Conservation (phyloP, 2,329 filamentous ascomycete genomes). For the Akanthomyces dipterigenus region DNA sequence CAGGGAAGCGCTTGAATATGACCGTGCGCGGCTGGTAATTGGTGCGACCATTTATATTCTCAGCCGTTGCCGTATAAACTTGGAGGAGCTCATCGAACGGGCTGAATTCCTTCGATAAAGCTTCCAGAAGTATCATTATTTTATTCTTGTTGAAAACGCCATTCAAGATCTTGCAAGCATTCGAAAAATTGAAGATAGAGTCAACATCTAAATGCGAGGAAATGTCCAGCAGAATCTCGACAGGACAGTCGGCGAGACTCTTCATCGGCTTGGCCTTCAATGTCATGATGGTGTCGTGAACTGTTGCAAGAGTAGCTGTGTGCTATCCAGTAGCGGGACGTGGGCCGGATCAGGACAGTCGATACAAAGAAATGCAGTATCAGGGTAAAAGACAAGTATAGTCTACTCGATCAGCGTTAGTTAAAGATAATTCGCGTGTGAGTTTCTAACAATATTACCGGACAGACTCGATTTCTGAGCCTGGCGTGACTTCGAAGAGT, state of each 20-base stretch:
- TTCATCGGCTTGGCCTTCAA: not conserved
- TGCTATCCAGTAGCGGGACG: not conserved
- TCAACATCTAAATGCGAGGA: conserved; percentile 37
- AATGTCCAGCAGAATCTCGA: conserved; percentile 43
- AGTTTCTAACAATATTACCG: not conserved
- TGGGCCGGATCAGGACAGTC: not conserved
- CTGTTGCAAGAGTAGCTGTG: not conserved
- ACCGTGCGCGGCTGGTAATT: conserved; percentile 33
- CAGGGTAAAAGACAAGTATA: not conserved
- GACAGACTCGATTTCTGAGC: not conserved
- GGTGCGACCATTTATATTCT: conserved; percentile 28
- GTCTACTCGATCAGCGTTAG: not conserved
- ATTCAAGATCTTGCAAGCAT: conserved; percentile 30
- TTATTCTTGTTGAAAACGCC: conserved; percentile 36
- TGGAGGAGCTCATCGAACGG: conserved; percentile 41
- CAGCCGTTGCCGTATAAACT: conserved; percentile 35
- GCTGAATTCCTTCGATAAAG: conserved; percentile 35
- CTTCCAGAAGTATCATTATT: conserved; percentile 33
- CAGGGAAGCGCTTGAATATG: conserved; percentile 30
- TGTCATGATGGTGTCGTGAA: not conserved
- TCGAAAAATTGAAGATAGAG: conserved; percentile 33
- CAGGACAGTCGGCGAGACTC: conserved; percentile 29
- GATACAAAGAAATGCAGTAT: not conserved
- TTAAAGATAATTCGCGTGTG: not conserved
- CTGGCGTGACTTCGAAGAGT: not conserved